These are phyloP conservation scores for Saitozyma sp. DNA, from an alignment of 768 basidiomycete genomes.

Conservation along the genomic window DNA sequence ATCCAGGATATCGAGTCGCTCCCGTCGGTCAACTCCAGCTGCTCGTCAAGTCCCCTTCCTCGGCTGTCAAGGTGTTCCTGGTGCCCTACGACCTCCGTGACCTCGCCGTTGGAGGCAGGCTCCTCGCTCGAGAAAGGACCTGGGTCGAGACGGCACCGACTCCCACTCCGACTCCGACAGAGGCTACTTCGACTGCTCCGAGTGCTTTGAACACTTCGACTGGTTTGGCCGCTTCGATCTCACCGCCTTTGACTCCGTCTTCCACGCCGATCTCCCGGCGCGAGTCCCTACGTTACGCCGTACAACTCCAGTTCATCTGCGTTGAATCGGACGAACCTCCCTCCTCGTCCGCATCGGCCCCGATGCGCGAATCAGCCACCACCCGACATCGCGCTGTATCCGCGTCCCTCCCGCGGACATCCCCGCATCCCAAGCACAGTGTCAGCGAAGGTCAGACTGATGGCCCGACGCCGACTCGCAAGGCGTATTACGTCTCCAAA, in stretches of 20 bases:
- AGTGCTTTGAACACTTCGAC: neutral
- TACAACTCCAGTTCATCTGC: slow-evolving; percentile 49
- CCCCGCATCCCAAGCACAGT: neutral
- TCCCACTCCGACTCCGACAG: neutral
- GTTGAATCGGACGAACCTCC: neutral
- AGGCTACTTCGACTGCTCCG: neutral
- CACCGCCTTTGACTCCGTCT: neutral
- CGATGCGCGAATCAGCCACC: slow-evolving; percentile 15
- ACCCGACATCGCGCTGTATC: slow-evolving; percentile 5
- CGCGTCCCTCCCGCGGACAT: neutral
- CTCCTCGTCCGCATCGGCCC: neutral
- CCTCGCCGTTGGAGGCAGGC: slow-evolving; percentile 35
- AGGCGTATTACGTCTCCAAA: slow-evolving; percentile 43
- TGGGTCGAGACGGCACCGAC: slow-evolving; percentile 15
- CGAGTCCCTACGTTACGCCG: slow-evolving; percentile 39
- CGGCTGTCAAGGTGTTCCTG: slow-evolving; percentile 46
- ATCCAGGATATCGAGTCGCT: slow-evolving; percentile 43
- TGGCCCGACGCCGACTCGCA: neutral
- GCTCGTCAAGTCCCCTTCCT: slow-evolving; percentile 34
- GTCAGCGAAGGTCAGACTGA: neutral
- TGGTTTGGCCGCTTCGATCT: neutral
- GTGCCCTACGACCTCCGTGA: slow-evolving; percentile 45
- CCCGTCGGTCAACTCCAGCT: slow-evolving; percentile 48
- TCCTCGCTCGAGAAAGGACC: slow-evolving; percentile 43
- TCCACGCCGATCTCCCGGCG: slow-evolving; percentile 7